A percentile compares a stretch with the other conserved stretches of the same genome.
Conservation (phyloP, 805 yeast genomes). For the Lachancea waltii region DNA sequence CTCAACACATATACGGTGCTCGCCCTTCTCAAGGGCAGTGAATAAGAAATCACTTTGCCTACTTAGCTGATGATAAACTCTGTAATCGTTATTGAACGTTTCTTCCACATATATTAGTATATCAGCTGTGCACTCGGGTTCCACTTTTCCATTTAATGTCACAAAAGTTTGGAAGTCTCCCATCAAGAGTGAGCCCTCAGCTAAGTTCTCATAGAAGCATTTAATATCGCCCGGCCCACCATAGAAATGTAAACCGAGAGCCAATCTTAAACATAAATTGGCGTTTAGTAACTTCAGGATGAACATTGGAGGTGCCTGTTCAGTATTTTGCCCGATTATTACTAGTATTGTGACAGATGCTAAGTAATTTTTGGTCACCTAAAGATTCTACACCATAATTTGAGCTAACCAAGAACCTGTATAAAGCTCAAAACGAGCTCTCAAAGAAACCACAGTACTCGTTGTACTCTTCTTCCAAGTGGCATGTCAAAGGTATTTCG, state of each 20-base stretch:
- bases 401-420: no score
- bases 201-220: conserved; percentile 81
- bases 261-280: no score
- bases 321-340: no score
- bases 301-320: no score
- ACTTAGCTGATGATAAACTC: conserved; percentile 64
- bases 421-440: no score
- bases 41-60: conserved; percentile 64
- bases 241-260: conserved; percentile 66
- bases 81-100: conserved; percentile 76
- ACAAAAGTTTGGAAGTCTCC: conserved; percentile 72
- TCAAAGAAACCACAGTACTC: no score
- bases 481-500: neutral
- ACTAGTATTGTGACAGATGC: no score
- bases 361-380: no score
- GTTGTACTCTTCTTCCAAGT: neutral
- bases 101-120: conserved; percentile 37
- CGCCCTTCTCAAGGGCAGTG: conserved; percentile 78
- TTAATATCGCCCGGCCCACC: conserved; percentile 65
- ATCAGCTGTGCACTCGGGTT: conserved; percentile 45
- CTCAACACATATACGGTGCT: conserved; percentile 78
- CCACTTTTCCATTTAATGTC: conserved; percentile 44
- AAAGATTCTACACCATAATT: no score
- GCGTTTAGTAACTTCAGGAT: no score
- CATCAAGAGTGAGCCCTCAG: conserved; percentile 70